These are phyloP conservation scores for Logfia minima DNA, from an alignment of 129 eudicot species.

Conservation along the genomic window DNA sequence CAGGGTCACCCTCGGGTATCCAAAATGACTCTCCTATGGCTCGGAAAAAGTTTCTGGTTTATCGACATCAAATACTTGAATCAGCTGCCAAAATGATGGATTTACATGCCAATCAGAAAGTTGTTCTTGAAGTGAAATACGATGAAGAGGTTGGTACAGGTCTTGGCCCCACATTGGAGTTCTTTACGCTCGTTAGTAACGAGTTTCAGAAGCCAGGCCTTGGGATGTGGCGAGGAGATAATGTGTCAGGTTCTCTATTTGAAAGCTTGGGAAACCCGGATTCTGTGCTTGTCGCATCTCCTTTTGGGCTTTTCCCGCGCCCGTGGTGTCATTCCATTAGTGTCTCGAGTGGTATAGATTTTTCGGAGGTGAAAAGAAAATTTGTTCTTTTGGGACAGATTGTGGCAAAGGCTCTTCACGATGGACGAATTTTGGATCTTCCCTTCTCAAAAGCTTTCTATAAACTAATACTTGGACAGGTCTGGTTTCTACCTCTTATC, in stretches of 20 bases:
- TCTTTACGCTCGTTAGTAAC: conserved; percentile 79
- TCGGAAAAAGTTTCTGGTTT: conserved; percentile 74
- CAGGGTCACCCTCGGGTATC: conserved; percentile 44
- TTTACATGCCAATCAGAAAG: conserved; percentile 59
- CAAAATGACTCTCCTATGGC: conserved; percentile 40
- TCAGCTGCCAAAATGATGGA: conserved; percentile 90
- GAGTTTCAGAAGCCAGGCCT: conserved; percentile 77
- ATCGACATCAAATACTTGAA: conserved; percentile 61
- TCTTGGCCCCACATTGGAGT: conserved; percentile 94
- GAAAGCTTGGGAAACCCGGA: conserved; percentile 18
- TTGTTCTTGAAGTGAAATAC: conserved; percentile 74
- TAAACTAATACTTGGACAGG: conserved; percentile 84
- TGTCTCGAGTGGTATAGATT: conserved; percentile 41
- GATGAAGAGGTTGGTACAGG: conserved; percentile 95
- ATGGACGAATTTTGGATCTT: conserved; percentile 90
- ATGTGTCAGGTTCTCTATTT: conserved; percentile 5
- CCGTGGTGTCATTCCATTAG: conserved; percentile 60
- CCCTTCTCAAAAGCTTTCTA: conserved; percentile 85
- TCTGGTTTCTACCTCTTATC: conserved; percentile 19
- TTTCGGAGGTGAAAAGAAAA: conserved; percentile 59
- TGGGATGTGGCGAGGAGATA: conserved; percentile 92
- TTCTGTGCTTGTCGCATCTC: conserved; percentile 32
- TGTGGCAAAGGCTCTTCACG: conserved; percentile 86
- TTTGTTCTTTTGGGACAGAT: conserved; percentile 80
- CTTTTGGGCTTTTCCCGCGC: conserved; percentile 78